Base-by-base conservation (phyloP, 129 eudicot species). In the Deinandra increscens region DNA sequence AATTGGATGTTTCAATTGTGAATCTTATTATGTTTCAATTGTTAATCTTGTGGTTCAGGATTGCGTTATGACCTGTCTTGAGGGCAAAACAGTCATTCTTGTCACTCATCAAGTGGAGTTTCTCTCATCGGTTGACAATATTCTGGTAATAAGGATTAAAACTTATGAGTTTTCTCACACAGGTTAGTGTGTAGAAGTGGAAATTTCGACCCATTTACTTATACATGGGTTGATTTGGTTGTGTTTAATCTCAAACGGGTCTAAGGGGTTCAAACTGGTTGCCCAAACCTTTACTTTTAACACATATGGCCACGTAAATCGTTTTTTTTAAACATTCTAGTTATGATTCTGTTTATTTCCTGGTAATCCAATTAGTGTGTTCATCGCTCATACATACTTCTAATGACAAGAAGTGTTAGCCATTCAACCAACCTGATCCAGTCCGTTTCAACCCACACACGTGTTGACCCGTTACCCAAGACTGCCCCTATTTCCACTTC, bases 31-130 rank as follows among this genome's bases (percentile, higher is more conserved):
- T 66, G 6, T 18, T 48, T 26, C 70, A 51, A 23, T 42, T 72
- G 5, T 60, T 18, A 62, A 33, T 66, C 5, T 46, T 51, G 41
- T 71, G 75, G 48, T 73, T 69, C 83, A 91, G 96, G 96, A 91
- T 19, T 88, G 96, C 44, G 94, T 88, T 29, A 86, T 82, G 89
- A 65, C 71, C 64, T 84, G 91, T 48, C 75, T 84, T 55, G 75
- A 76, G 66, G 76, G 69, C 36, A 88, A 91, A 75, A 88, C 91
- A 0, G 94, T 86, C 12, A 77, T 88, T 74, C 89, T 91, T 8
- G 96, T 86, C 55, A 91, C 96, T 46, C 97, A 88, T 82, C 95
- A 86, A 81, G 91, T 91, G 79, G 96, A 91, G 68, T 86, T 86
- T 71, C 95, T 91, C 14, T 74, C 86, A 9, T 70, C 73, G 6